phyloP scores from a whole-genome alignment of 2,329 filamentous ascomycete species.

The Teratosphaeria epicoccoides region DNA sequence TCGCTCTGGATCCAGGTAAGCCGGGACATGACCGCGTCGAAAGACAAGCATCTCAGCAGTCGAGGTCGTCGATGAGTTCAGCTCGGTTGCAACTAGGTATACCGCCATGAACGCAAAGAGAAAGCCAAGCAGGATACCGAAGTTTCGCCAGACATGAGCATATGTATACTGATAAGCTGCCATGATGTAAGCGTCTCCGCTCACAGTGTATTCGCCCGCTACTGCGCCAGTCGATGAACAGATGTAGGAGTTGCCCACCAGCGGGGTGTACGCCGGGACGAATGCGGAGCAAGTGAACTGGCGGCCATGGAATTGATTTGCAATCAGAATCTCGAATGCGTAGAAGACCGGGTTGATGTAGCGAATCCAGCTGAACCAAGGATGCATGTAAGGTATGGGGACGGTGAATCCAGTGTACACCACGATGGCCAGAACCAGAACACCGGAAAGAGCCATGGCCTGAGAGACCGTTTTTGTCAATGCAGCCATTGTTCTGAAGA shows the following conservation, averaged over 20 bases:
- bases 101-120: conserved; percentile 51
- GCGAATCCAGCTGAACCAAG: conserved; percentile 16
- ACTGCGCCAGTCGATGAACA: conserved; percentile 31
- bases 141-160: conserved; percentile 44
- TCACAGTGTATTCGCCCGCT: conserved; percentile 28
- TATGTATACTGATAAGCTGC: conserved; percentile 30
- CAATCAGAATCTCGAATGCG: conserved; percentile 44
- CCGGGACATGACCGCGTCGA: conserved; percentile 32
- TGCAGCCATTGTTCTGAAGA: conserved; percentile 51
- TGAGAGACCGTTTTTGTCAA: conserved; percentile 51
- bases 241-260: conserved; percentile 24
- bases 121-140: conserved; percentile 55
- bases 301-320: conserved; percentile 41
- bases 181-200: conserved; percentile 28
- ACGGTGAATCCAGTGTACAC: conserved; percentile 48
- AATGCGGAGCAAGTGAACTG: conserved; percentile 26
- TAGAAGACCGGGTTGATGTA: conserved; percentile 51
- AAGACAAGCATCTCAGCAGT: conserved; percentile 63
- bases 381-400: conserved; percentile 30
- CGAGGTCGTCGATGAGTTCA: conserved; percentile 53
- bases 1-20: conserved; percentile 26
- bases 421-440: conserved; percentile 46
- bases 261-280: conserved; percentile 28
- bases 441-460: conserved; percentile 47
- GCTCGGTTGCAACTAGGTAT: conserved; percentile 54